phyloP scores from a whole-genome alignment of 1,284 basidiomycete genomes.

The Puccinia coronata region DNA sequence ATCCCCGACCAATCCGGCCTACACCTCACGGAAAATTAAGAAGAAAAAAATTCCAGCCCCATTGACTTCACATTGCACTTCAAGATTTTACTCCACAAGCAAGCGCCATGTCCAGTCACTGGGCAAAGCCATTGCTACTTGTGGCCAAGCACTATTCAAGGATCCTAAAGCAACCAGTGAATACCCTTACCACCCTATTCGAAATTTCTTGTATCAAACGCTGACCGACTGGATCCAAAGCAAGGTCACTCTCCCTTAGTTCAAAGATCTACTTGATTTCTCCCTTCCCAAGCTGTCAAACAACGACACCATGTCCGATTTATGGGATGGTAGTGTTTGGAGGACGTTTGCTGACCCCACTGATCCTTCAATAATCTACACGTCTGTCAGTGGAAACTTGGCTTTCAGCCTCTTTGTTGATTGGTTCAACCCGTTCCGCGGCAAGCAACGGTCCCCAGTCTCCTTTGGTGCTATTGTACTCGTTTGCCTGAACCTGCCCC shows the following conservation, averaged over 20 bases:
- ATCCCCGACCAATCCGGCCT: slow-evolving; percentile 7
- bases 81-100: no score
- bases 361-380: neutral
- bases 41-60: neutral
- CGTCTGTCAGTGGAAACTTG: slow-evolving; percentile 9
- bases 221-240: slow-evolving; percentile 26
- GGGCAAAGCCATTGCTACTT: neutral
- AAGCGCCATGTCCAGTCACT: slow-evolving; percentile 22
- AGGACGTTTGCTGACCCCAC: slow-evolving; percentile 15
- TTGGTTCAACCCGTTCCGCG: slow-evolving; percentile 27
- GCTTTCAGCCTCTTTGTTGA: slow-evolving; percentile 25
- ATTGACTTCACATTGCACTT: slow-evolving; percentile 20
- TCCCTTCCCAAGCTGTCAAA: neutral
- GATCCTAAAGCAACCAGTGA: neutral
- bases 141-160: slow-evolving; percentile 6
- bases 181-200: slow-evolving; percentile 1
- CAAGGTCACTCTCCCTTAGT: slow-evolving; percentile 9
- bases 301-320: neutral
- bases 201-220: slow-evolving; percentile 13
- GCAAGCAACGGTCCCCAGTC: slow-evolving; percentile 10
- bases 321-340: slow-evolving; percentile 31
- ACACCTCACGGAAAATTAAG: neutral
- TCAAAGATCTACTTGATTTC: slow-evolving; percentile 26
- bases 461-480: slow-evolving; percentile 32
- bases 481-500: slow-evolving; percentile 29